Base-by-base conservation (phyloP, 2,329 filamentous ascomycete genomes). In the Sporothrix brasiliensis region DNA sequence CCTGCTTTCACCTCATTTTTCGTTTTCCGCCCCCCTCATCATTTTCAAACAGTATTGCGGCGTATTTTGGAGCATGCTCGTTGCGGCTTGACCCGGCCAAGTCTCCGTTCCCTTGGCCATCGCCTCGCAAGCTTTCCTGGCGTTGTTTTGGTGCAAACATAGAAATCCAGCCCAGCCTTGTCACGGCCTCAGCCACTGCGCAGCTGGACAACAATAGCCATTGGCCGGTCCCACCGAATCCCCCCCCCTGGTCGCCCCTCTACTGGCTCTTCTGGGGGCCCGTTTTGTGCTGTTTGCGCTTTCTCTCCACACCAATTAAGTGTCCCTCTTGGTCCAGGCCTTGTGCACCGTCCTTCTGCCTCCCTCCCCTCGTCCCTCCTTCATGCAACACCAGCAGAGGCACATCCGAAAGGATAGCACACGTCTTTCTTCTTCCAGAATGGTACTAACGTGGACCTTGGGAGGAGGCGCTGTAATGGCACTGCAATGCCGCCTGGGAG, bases 131-230 rank as follows among this genome's bases (percentile, higher is more conserved):
- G n/a, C 56, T n/a, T 65, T 65, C 34, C n/a, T 27, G 5, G 4
- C 30, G 41, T 2, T 4, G 19, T 44, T 44, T 44, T 44, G 56
- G n/a, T 21, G 34, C n/a, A 24, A 24, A 44, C 56, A 16, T 21
- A 24, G 14, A 24, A 61, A 19, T 19, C 24, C 27, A 30, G 27
- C 44, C 67, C 67, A 60, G 67, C 53, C 53, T 60, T 50, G 66
- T 58, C 52, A 11, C 3, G 44, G 24, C 54, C 68, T 61, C 65
- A 72, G 70, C 71, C 71, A 72, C 71, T 72, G 71, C 68, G 68
- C 68, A 70, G 71, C 68, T 72, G 71, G 58, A 60, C 70, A 67
- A 60, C 41, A 70, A 34, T 49, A 47, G 13, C 66, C 21, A 47
- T 54, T 67, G 41, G 44, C 50, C 21, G 30, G 49, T 67, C 49